phyloP scores from a whole-genome alignment of 306 rosid genomes.

The Prinsepia uniflora region DNA sequence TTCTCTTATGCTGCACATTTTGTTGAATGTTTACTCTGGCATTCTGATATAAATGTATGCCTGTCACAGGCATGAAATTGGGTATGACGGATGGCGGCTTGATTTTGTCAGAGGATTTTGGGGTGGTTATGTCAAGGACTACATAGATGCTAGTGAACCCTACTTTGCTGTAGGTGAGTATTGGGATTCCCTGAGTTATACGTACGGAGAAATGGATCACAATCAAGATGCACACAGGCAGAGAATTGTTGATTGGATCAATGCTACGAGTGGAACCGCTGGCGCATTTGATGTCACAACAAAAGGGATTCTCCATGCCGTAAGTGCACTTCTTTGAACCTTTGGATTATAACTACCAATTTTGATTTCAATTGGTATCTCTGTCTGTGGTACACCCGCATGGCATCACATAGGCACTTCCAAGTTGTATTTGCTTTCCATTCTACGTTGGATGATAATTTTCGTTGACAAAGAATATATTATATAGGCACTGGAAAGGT shows the following conservation, averaged over 20 bases:
- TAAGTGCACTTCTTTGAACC: slow-evolving; percentile 39
- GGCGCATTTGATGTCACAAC: slow-evolving; percentile 98
- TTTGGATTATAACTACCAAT: not conserved
- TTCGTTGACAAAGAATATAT: slow-evolving; percentile 4
- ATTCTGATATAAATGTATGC: not conserved
- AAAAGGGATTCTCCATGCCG: slow-evolving; percentile 94
- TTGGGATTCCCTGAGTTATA: slow-evolving; percentile 97
- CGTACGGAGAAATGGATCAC: slow-evolving; percentile 84
- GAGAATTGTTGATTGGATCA: slow-evolving; percentile 95
- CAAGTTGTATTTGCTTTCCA: not conserved
- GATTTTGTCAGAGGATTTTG: slow-evolving; percentile 97
- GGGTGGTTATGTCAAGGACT: slow-evolving; percentile 98
- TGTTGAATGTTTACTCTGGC: slow-evolving; percentile 3
- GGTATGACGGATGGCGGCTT: slow-evolving; percentile 99
- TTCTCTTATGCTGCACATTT: slow-evolving; percentile 2
- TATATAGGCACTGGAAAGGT: slow-evolving; percentile 65
- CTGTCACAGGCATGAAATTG: slow-evolving; percentile 72
- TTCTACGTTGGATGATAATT: slow-evolving; percentile 2
- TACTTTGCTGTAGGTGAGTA: slow-evolving; percentile 85
- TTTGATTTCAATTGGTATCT: not conserved
- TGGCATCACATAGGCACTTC: not conserved
- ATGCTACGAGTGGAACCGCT: slow-evolving; percentile 71
- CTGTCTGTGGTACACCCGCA: not conserved
- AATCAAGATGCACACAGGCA: slow-evolving; percentile 98
- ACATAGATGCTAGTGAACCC: slow-evolving; percentile 74